A percentile compares a stretch with the other conserved stretches of the same genome.
These are phyloP conservation scores for Trichoderma orchidacearum DNA, from an alignment of 495 filamentous ascomycete species.

Conservation along the genomic window DNA sequence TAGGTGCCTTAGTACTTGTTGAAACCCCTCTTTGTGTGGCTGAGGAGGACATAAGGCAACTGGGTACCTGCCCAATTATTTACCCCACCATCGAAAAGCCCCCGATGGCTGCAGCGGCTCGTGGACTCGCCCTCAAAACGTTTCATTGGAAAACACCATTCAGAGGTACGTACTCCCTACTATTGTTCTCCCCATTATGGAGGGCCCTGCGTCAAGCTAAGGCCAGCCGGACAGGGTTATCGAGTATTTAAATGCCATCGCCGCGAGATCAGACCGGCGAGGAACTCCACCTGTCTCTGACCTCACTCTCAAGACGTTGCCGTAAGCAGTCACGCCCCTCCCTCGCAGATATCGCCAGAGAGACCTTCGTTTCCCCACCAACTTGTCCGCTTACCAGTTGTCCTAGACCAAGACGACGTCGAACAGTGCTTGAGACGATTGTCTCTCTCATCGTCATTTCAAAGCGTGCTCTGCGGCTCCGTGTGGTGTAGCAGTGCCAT, in stretches of 20 bases:
- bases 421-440: no score
- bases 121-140: no score
- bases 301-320: neutral
- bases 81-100: neutral
- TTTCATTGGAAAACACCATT: neutral
- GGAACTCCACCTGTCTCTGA: neutral
- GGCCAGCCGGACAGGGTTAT: no score
- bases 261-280: neutral
- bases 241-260: neutral
- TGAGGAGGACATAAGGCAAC: neutral
- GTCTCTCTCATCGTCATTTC: no score
- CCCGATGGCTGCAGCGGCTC: no score
- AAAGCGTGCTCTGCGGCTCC: no score
- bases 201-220: no score
- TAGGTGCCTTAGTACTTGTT: neutral
- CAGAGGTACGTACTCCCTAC: neutral
- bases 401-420: no score
- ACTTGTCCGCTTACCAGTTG: no score
- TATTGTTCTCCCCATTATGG: neutral
- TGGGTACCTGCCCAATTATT: neutral
- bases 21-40: neutral
- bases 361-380: no score
- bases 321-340: neutral
- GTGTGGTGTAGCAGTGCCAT: no score
- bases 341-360: no score